Evolutionary conservation across 2,329 filamentous ascomycete species (phyloP).

Genomic region (Helminthosporium solani): DNA sequence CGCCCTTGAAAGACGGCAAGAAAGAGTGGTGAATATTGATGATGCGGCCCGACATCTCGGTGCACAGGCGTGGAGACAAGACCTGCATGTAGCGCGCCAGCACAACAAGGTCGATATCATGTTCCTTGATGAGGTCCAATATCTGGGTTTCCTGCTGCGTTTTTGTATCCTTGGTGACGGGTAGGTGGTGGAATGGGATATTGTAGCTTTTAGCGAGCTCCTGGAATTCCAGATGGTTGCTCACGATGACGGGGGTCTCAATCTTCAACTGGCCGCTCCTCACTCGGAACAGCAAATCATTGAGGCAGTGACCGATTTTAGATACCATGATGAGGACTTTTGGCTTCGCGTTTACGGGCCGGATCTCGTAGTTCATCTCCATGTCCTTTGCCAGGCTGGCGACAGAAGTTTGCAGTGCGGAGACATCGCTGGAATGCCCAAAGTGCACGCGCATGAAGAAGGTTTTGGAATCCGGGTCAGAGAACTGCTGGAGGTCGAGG

Average conservation of each 20-base stretch:
- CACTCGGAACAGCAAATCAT: conserved; percentile 78
- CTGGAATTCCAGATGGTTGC: conserved; percentile 75
- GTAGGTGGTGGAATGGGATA: conserved; percentile 78
- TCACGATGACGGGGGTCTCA: conserved; percentile 75
- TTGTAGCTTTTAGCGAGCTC: conserved; percentile 70
- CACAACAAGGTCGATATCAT: conserved; percentile 76
- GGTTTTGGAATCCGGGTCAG: conserved; percentile 68
- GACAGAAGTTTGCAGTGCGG: conserved; percentile 57
- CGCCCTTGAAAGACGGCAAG: conserved; percentile 83
- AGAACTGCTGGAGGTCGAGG: conserved; percentile 82
- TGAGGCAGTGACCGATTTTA: conserved; percentile 83
- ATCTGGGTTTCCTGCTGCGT: conserved; percentile 69
- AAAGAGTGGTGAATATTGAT: conserved; percentile 93
- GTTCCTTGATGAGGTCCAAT: conserved; percentile 66
- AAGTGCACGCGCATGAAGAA: conserved; percentile 93
- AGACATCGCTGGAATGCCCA: conserved; percentile 55
- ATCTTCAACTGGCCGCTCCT: conserved; percentile 73
- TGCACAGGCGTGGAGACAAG: conserved; percentile 70
- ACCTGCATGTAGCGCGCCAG: conserved; percentile 89
- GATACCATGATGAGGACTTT: conserved; percentile 85
- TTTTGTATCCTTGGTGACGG: conserved; percentile 78
- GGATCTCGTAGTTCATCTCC: conserved; percentile 70
- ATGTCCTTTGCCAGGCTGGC: conserved; percentile 62
- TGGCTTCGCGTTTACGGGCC: conserved; percentile 67
- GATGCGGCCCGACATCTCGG: conserved; percentile 78